Conservation (phyloP, 768 basidiomycete genomes). For the Russula abietina region DNA sequence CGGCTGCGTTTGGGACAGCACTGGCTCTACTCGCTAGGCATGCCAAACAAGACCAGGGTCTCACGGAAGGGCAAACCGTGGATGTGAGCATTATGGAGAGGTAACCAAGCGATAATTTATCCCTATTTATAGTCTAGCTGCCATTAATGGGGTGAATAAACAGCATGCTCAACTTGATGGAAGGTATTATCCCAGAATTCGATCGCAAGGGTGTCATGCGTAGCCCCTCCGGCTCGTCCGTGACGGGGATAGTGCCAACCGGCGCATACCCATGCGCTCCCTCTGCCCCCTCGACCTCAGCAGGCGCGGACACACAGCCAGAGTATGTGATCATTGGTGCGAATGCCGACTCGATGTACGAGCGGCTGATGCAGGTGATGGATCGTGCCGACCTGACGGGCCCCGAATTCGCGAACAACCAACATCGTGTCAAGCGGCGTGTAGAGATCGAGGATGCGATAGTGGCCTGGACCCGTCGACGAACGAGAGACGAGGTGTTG, state of each 20-base stretch:
- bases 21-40: conserved; percentile 52
- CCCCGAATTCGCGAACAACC: conserved; percentile 42
- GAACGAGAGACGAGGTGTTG: conserved; percentile 49
- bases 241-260: conserved; percentile 71
- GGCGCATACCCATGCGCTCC: conserved; percentile 67
- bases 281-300: conserved; percentile 32
- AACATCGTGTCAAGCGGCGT: conserved; percentile 39
- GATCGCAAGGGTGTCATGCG: conserved; percentile 68
- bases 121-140: background rate
- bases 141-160: background rate
- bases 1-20: conserved; percentile 69
- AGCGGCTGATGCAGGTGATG: conserved; percentile 56
- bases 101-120: conserved; percentile 29
- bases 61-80: conserved; percentile 46
- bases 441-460: conserved; percentile 57
- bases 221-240: conserved; percentile 67
- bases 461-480: conserved; percentile 48
- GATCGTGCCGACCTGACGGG: conserved; percentile 55
- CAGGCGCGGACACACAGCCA: conserved; percentile 36
- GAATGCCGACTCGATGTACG: conserved; percentile 66
- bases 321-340: conserved; percentile 63
- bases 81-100: conserved; percentile 75
- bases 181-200: conserved; percentile 69
- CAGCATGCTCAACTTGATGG: conserved; percentile 74
- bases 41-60: conserved; percentile 30